Evolutionary conservation across 2,329 filamentous ascomycete species (phyloP).

Genomic region (Apiospora saccharicola): DNA sequence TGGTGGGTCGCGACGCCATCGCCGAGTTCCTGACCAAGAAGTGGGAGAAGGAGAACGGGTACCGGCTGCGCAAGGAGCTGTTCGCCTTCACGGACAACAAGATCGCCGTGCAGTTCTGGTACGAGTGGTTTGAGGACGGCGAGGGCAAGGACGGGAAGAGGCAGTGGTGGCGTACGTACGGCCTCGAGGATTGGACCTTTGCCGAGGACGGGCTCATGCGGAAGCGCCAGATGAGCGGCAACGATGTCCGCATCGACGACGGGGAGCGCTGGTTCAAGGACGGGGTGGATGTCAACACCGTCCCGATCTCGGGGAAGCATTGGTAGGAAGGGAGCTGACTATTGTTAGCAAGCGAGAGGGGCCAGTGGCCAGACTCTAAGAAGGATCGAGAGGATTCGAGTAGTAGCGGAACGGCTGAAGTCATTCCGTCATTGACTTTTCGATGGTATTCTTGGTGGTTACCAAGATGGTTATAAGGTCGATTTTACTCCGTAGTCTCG

Average conservation of each 20-base stretch:
- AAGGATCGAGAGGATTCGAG: neutral
- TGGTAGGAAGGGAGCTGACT: conserved; percentile 57
- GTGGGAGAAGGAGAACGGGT: conserved; percentile 76
- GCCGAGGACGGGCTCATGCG: conserved; percentile 73
- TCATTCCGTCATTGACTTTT: neutral
- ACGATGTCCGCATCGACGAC: conserved; percentile 70
- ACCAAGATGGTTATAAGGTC: neutral
- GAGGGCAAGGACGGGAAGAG: conserved; percentile 45
- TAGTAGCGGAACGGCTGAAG: neutral
- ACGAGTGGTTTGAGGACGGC: conserved; percentile 74
- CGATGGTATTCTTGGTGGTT: neutral
- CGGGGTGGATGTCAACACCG: conserved; percentile 72
- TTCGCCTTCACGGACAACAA: conserved; percentile 78
- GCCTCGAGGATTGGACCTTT: conserved; percentile 83
- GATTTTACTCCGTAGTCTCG: neutral
- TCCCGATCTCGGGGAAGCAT: conserved; percentile 71
- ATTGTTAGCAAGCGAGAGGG: neutral
- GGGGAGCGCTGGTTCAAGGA: conserved; percentile 74
- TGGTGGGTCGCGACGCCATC: conserved; percentile 73
- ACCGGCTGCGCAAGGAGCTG: conserved; percentile 81
- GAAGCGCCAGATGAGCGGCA: conserved; percentile 79
- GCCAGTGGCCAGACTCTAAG: neutral
- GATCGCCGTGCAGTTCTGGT: conserved; percentile 88
- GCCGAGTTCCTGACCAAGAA: conserved; percentile 73
- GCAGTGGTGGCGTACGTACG: conserved; percentile 89